phyloP scores from a whole-genome alignment of 768 basidiomycete species.

The Kwoniella pini region DNA sequence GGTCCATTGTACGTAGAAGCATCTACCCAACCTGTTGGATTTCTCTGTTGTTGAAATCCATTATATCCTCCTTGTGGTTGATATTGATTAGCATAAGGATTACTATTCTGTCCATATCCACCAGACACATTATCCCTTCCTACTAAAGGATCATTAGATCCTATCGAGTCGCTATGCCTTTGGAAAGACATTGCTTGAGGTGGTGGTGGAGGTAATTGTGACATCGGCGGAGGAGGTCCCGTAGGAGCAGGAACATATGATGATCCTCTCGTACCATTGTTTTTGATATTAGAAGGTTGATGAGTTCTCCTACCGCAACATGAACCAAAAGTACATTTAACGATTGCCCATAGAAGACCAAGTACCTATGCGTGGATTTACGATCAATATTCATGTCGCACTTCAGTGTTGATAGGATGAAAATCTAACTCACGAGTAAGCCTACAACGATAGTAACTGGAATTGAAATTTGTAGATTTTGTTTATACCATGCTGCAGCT shows the following conservation, averaged over 20 bases:
- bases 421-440: slow-evolving; percentile 40
- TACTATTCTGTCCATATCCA: background rate
- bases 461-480: slow-evolving; percentile 62
- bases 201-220: slow-evolving; percentile 17
- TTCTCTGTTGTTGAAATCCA: slow-evolving; percentile 10
- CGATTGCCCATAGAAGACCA: slow-evolving; percentile 34
- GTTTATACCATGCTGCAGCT: slow-evolving; percentile 71
- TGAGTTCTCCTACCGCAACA: slow-evolving; percentile 17
- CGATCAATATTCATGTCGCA: background rate
- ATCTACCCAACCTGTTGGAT: slow-evolving; percentile 19
- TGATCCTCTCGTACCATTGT: slow-evolving; percentile 3
- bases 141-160: slow-evolving; percentile 22
- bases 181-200: background rate
- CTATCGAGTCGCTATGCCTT: slow-evolving; percentile 27
- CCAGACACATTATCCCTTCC: slow-evolving; percentile 2
- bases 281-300: slow-evolving; percentile 5
- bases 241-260: slow-evolving; percentile 8
- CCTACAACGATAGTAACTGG: slow-evolving; percentile 51
- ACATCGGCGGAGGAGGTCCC: slow-evolving; percentile 18
- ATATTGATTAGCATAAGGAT: background rate
- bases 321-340: slow-evolving; percentile 35
- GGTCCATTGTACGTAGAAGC: slow-evolving; percentile 14
- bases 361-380: slow-evolving; percentile 25
- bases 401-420: too few species aligned
- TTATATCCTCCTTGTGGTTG: slow-evolving; percentile 12